A percentile compares a stretch with the other conserved stretches of the same genome.
Evolutionary conservation across 192 early-diverging fungal species (phyloP).

Genomic region (Mortierella hygrophila): DNA sequence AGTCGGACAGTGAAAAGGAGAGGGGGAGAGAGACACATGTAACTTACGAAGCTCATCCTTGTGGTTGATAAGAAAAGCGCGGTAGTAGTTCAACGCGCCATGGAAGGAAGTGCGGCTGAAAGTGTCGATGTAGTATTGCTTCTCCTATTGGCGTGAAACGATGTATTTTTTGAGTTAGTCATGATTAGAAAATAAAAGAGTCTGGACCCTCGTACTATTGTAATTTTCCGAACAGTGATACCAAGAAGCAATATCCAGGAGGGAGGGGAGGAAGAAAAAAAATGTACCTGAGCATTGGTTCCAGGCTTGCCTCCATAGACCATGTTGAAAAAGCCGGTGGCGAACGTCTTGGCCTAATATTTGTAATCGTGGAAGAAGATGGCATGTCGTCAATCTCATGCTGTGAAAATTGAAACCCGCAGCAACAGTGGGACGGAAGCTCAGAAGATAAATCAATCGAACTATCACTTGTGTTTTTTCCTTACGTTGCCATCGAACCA

Average conservation of each 20-base stretch:
- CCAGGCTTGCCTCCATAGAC: neutral
- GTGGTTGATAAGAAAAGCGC: slow-evolving; percentile 8
- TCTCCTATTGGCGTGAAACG: slow-evolving; percentile 47
- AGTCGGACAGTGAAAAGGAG: too few relatives aligned
- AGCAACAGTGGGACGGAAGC: neutral
- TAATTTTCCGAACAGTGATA: neutral
- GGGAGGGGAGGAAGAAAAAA: slow-evolving; percentile 19
- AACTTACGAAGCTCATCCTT: slow-evolving; percentile 28
- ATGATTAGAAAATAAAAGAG: too few relatives aligned
- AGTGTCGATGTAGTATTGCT: slow-evolving; percentile 66
- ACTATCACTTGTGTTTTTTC: neutral
- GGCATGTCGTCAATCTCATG: neutral
- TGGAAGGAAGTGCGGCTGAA: slow-evolving; percentile 60
- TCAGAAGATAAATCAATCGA: neutral
- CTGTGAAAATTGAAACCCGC: neutral
- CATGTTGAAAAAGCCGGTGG: neutral
- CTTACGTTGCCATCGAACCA: slow-evolving; percentile 25
- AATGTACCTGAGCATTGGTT: slow-evolving; percentile 20
- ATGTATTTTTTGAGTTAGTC: slow-evolving; percentile 7
- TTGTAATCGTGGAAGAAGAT: neutral
- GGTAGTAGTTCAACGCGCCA: slow-evolving; percentile 72
- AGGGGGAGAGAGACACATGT: too few relatives aligned
- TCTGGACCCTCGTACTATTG: neutral
- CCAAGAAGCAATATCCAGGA: neutral
- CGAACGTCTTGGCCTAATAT: slow-evolving; percentile 8